Conservation (phyloP, 306 rosid genomes). For the Herpetospermum pedunculosum region DNA sequence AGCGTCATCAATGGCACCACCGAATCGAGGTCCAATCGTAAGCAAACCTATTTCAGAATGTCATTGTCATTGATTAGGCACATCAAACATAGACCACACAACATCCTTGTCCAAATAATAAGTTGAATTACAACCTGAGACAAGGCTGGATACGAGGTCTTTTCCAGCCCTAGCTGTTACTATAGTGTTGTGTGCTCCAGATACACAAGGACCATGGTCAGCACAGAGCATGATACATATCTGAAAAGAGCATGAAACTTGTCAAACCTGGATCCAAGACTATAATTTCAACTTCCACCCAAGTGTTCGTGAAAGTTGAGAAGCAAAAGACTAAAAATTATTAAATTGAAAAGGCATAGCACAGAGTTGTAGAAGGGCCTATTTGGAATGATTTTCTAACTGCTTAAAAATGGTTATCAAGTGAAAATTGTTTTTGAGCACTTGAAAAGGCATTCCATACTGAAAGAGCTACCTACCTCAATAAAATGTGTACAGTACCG, state of each 20-base stretch:
- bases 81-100: background rate
- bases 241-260: conserved; percentile 47
- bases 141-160: conserved; percentile 94
- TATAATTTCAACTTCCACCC: background rate
- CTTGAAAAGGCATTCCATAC: background rate
- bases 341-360: background rate
- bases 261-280: conserved; percentile 8
- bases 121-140: conserved; percentile 44
- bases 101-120: background rate
- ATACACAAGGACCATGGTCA: conserved; percentile 98
- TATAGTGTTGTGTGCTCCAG: conserved; percentile 97
- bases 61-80: conserved; percentile 12
- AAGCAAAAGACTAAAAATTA: background rate
- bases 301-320: background rate
- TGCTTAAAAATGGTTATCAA: too few species aligned
- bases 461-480: conserved; percentile 41
- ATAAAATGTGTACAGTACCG: conserved; percentile 91
- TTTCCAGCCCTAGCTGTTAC: conserved; percentile 99
- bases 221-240: conserved; percentile 97
- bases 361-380: background rate
- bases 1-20: conserved; percentile 99
- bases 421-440: too few species aligned
- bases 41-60: conserved; percentile 75
- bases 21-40: conserved; percentile 98
- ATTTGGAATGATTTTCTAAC: too few species aligned